Percentiles rank a stretch among this genome's conserved stretches.
Evolutionary conservation across 345 rosid species (phyloP).

Genomic region (Zanthoxylum bungeanum): DNA sequence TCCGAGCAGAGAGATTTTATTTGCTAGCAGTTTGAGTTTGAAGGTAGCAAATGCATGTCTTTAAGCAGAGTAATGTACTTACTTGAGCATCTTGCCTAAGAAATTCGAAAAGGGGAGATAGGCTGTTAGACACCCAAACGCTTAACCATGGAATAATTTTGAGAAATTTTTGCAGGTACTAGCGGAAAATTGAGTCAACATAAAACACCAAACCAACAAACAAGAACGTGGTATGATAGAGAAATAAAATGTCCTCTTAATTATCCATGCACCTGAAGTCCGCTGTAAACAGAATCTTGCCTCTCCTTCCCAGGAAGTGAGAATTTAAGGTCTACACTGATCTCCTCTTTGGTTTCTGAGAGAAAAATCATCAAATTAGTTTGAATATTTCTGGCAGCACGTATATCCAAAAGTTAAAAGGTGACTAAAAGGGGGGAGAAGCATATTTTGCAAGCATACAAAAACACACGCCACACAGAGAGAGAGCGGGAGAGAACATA

Average conservation of each 20-base stretch:
- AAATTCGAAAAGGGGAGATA: neutral
- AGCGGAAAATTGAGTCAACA: neutral
- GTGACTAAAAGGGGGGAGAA: slow-evolving; percentile 2
- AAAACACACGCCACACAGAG: neutral
- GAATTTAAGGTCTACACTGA: slow-evolving; percentile 63
- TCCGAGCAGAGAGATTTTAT: neutral
- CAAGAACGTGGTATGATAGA: neutral
- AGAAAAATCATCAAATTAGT: slow-evolving; percentile 12
- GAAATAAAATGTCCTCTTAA: neutral
- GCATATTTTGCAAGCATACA: neutral
- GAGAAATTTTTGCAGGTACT: neutral
- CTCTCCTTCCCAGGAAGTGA: slow-evolving; percentile 94
- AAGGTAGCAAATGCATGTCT: neutral
- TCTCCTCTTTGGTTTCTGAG: slow-evolving; percentile 50
- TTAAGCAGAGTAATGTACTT: neutral
- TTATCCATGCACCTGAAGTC: slow-evolving; percentile 67
- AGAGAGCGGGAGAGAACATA: slow-evolving; percentile 10
- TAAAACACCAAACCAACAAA: neutral
- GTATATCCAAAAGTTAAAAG: neutral
- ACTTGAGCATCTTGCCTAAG: neutral
- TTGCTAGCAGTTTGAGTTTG: neutral
- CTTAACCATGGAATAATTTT: neutral
- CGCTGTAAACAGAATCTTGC: slow-evolving; percentile 87
- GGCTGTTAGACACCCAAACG: neutral
- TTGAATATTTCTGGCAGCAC: slow-evolving; percentile 11